Evolutionary conservation across 2,329 filamentous ascomycete genomes (phyloP), one percentile per base, ranked within the genome.

Genomic region (Claviceps humidiphila): DNA sequence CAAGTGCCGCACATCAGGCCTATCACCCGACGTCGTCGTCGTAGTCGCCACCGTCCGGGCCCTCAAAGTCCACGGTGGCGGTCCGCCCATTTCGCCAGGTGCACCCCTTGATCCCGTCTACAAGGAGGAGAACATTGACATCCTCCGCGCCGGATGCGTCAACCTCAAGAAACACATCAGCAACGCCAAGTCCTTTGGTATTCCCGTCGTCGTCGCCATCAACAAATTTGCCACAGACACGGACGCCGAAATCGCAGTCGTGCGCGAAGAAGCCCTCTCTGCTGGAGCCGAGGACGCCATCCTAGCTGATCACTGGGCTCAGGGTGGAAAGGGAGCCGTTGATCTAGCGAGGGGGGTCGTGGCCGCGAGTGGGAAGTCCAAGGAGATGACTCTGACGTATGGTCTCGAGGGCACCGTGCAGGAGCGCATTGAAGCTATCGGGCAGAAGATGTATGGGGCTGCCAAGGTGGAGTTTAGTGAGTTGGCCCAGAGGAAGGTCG

Each of bases 141-240:
- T 96, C 51, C 81, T 98, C 54, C 86, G 89, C 57, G 82, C 82
- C 58, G 93, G 93, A 22, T 97, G 93, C 64, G 79, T 95, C 61
- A 98, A 98, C 72, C 75, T 98, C 47, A 88, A 83, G 70, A 97
- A 97, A 75, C 93, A 98, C 66, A 95, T 98, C 59, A 71, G 80
- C 60, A 97, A 97, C 60, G 93, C 93, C 52, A 88, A 81, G 67
- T 76, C 80, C 11, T 98, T 94, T 63, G 93, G 93, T 43, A 81
- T 96, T 20, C 91, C 93, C 5, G 91, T 98, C 6, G 85, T 98
- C 16, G 91, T 98, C 14, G 93, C 91, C 50, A 93, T 98, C 75
- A 98, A 98, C 77, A 89, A 87, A 68, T 96, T 98, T 68, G 80
- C 86, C 56, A 95, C 89, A 5, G 93, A 98, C 65, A 96, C 90